These are phyloP conservation scores for Wickerhamomyces strasburgensis DNA, from an alignment of 805 yeast species.

Conservation along the genomic window DNA sequence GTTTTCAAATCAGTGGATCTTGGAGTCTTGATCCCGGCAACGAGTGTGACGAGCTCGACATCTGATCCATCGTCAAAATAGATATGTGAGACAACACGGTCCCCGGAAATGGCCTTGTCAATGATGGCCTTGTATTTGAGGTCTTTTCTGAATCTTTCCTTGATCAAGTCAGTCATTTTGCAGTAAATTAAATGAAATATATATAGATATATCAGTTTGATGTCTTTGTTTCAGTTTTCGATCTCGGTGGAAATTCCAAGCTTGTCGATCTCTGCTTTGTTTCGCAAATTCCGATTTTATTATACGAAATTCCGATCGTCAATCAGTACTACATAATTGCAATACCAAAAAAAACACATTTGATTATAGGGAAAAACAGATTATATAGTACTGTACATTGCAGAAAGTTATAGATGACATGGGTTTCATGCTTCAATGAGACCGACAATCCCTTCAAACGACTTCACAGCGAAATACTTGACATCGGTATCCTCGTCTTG, in stretches of 20 bases:
- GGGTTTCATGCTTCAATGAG: neutral
- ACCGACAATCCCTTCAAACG: slow-evolving; percentile 34
- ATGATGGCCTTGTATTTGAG: slow-evolving; percentile 44
- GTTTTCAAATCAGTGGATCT: slow-evolving; percentile 48
- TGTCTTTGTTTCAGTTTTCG: too few species aligned
- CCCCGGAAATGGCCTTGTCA: slow-evolving; percentile 76
- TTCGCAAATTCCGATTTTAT: too few species aligned
- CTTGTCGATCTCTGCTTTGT: too few species aligned
- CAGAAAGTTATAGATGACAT: too few species aligned
- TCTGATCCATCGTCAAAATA: slow-evolving; percentile 46
- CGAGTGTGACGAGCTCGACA: slow-evolving; percentile 50
- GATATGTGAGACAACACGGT: slow-evolving; percentile 61
- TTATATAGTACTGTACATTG: too few species aligned
- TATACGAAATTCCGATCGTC: too few species aligned
- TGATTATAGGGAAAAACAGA: too few species aligned
- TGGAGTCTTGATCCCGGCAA: slow-evolving; percentile 75
- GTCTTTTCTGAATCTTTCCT: slow-evolving; percentile 24
- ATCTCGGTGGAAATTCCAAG: too few species aligned
- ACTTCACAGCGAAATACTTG: slow-evolving; percentile 72
- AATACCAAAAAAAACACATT: too few species aligned
- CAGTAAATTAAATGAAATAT: neutral
- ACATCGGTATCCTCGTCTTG: slow-evolving; percentile 86
- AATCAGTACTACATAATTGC: too few species aligned
- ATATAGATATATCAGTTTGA: too few species aligned
- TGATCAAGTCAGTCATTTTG: slow-evolving; percentile 15